These are phyloP conservation scores for Sugiyamaella mastotermitis DNA, from an alignment of 805 yeast species.

Conservation along the genomic window DNA sequence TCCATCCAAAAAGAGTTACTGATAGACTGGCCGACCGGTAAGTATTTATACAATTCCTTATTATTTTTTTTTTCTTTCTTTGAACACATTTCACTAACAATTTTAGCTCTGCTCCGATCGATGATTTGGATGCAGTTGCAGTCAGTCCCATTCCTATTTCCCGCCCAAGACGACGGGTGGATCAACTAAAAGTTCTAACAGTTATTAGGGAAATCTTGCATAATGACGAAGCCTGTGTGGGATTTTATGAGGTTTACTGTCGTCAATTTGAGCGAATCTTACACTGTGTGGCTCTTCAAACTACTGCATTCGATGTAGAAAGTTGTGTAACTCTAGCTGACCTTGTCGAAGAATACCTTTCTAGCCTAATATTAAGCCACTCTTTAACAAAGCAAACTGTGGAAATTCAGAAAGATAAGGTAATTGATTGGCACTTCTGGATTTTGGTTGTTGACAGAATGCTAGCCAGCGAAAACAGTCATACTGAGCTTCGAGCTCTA, in stretches of 20 bases:
- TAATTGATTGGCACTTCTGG: conserved; percentile 76
- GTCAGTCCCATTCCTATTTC: conserved; percentile 19
- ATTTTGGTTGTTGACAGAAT: conserved; percentile 49
- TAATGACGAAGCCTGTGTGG: conserved; percentile 27
- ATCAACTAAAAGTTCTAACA: conserved; percentile 29
- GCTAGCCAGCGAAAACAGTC: conserved; percentile 58
- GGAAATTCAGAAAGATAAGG: conserved; percentile 20
- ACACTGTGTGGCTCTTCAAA: conserved; percentile 29
- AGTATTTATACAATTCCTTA: neutral
- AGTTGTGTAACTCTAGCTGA: conserved; percentile 35
- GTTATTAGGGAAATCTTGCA: conserved; percentile 35
- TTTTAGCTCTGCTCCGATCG: neutral
- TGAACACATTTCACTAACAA: too few species aligned
- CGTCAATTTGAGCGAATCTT: conserved; percentile 33
- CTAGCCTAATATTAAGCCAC: conserved; percentile 27
- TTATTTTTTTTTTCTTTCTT: too few species aligned
- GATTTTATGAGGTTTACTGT: conserved; percentile 27
- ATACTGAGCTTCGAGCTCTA: conserved; percentile 55
- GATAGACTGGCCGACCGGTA: neutral
- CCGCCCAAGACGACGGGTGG: conserved; percentile 25
- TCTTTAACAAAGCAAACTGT: conserved; percentile 23
- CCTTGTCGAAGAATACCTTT: conserved; percentile 34
- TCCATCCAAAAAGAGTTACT: conserved; percentile 12
- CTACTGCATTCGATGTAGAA: conserved; percentile 31
- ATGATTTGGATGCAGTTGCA: conserved; percentile 14